phyloP scores from a whole-genome alignment of 306 rosid species.

The Acacia melanoxylon region DNA sequence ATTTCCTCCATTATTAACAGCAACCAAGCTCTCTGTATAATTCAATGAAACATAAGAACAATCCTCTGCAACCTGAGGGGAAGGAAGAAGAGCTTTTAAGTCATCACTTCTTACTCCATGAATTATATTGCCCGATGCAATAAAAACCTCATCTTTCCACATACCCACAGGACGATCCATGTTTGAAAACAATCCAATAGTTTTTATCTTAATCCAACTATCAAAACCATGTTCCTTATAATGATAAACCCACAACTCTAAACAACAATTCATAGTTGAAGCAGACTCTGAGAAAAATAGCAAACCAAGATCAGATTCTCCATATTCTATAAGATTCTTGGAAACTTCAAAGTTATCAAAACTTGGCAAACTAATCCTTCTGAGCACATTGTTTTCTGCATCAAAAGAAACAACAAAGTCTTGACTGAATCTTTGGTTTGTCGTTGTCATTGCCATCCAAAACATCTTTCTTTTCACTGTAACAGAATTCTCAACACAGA shows the following conservation, averaged over 20 bases:
- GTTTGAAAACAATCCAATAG: background rate
- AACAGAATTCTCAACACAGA: slow-evolving; percentile 40
- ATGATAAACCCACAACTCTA: slow-evolving; percentile 36
- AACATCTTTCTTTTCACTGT: slow-evolving; percentile 14
- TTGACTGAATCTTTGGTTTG: background rate
- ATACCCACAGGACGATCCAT: slow-evolving; percentile 28
- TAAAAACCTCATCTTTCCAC: slow-evolving; percentile 36
- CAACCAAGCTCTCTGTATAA: slow-evolving; percentile 27
- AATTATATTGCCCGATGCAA: slow-evolving; percentile 24
- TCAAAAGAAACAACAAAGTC: slow-evolving; percentile 32
- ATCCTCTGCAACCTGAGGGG: slow-evolving; percentile 11
- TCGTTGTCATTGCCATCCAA: slow-evolving; percentile 37
- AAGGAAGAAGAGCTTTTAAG: slow-evolving; percentile 21
- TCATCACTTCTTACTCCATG: slow-evolving; percentile 24
- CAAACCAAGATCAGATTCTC: slow-evolving; percentile 19
- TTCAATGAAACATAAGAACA: slow-evolving; percentile 24
- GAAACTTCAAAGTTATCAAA: background rate
- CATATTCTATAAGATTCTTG: slow-evolving; percentile 26
- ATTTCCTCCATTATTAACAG: slow-evolving; percentile 4
- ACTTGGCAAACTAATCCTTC: slow-evolving; percentile 23
- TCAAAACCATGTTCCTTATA: slow-evolving; percentile 13
- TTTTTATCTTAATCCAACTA: slow-evolving; percentile 18
- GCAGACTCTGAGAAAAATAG: slow-evolving; percentile 18
- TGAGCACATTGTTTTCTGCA: background rate
- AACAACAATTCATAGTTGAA: background rate